Conservation (phyloP, 2,329 filamentous ascomycete species). For the Plectosphaerella plurivora region DNA sequence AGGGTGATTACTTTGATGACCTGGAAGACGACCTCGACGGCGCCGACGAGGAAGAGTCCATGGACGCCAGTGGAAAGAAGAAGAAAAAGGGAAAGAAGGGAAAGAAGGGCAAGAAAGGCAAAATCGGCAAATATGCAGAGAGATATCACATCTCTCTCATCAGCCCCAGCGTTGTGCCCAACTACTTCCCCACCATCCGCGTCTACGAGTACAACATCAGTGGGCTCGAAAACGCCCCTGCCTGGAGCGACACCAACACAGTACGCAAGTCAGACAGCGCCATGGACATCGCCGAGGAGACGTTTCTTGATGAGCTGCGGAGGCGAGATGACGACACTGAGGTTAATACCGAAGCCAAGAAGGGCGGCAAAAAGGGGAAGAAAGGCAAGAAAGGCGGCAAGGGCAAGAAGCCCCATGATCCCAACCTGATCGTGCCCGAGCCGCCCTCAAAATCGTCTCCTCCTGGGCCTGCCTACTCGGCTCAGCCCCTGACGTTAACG, state of each 20-base stretch:
- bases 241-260: conserved; percentile 36
- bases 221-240: conserved; percentile 57
- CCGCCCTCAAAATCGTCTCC: conserved; percentile 67
- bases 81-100: conserved; percentile 39
- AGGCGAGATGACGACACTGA: conserved; percentile 18
- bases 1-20: conserved; percentile 11
- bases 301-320: conserved; percentile 8
- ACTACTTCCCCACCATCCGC: conserved; percentile 85
- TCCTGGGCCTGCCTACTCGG: conserved; percentile 86
- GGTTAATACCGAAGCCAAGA: conserved; percentile 22
- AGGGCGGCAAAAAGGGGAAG: conserved; percentile 30
- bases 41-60: conserved; percentile 13
- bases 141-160: conserved; percentile 79
- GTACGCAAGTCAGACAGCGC: conserved; percentile 17
- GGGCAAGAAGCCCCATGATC: conserved; percentile 48
- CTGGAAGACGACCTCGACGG: conserved; percentile 14
- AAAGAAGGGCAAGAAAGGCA: conserved; percentile 48
- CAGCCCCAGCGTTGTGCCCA: conserved; percentile 84
- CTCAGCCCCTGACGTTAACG: conserved; percentile 73
- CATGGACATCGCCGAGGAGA: conserved; percentile 16
- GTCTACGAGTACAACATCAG: conserved; percentile 92
- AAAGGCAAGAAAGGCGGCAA: conserved; percentile 37
- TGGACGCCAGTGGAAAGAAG: conserved; percentile 21
- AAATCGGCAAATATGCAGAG: conserved; percentile 80
- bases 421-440: conserved; percentile 61